Base-by-base conservation (phyloP, 805 yeast species). In the Saccharomycodes ludwigii region DNA sequence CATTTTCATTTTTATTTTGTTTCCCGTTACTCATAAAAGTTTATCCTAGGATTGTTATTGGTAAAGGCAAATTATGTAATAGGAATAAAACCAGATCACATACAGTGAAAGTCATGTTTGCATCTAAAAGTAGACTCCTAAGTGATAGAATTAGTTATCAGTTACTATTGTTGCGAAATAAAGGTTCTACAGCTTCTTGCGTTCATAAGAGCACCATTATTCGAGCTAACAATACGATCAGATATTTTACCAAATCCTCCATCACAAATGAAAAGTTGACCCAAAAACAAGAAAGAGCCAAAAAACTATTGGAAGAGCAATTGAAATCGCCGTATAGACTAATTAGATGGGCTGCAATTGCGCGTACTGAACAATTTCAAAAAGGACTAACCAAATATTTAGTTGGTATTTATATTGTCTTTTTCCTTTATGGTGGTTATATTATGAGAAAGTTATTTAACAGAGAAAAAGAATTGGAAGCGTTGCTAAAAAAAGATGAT, bases 381-480 rank as follows among this genome's bases (percentile, higher is more conserved):
- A 73, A 67, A 43, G 66, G 67, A 30, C 63, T 78, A 63, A 75
- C 85, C 5, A 69, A 71, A 42, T 72, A 66, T 47, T 70, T 78
- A 39, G 48, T 80, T 25, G 71, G 68, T n/a, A 67, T 73, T 2
- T 79, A 79, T 47, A 61, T 61, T 1, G 56, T 67, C 7, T 68
- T 76, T 46, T 50, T 74, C 17, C 59, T 68, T 14, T 68, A 75
- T 35, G 81, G 83, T 32, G 64, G 71, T 35, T 66, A 65, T 46
- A 73, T 75, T 49, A 75, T 79, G 73, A 63, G 72, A 43, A 79
- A 77, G 44, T 51, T 78, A 31, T 79, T 69, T 50, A 56, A 62
- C 27, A 74, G 74, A 52, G 88, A 80, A 39, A 60, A 68, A 36
- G 83, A 77, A 45, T 56, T 73, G 36, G 66, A 59, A 51, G 36